Conservation (phyloP, 306 rosid genomes). For the Rosa lucieae region DNA sequence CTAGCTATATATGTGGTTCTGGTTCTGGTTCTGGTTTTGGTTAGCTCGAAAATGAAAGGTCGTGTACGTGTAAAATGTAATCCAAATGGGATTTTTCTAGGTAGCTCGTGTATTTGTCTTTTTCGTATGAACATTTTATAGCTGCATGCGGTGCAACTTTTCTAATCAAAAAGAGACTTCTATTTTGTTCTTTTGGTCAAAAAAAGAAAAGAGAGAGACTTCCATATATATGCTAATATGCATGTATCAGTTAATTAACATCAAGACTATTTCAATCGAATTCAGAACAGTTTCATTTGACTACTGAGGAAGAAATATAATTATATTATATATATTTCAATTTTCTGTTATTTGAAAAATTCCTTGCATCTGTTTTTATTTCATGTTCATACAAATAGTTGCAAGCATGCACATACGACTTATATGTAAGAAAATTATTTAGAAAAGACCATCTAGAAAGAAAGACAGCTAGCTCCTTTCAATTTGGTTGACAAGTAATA, state of each 20-base stretch:
- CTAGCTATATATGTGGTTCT: not conserved
- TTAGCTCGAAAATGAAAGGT: not conserved
- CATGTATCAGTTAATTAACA: not conserved
- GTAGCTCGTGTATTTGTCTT: not conserved
- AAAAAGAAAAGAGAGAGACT: not conserved
- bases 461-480: slow-evolving; percentile 1
- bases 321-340: not conserved
- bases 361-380: not conserved
- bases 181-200: not conserved
- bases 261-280: slow-evolving; percentile 11
- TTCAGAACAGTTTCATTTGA: not conserved
- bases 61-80: not conserved
- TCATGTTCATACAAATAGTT: not conserved
- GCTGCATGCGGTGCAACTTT: not conserved
- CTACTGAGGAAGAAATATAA: not conserved
- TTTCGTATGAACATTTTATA: not conserved
- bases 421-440: not conserved
- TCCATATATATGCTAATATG: not conserved
- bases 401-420: not conserved
- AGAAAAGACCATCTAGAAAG: slow-evolving; percentile 17
- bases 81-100: not conserved
- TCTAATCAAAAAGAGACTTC: not conserved
- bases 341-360: not conserved
- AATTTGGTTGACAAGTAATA: not conserved
- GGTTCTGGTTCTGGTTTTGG: not conserved